A percentile compares a stretch with the other conserved stretches of the same genome.
Conservation (phyloP, 176 grass and related monocot species). For the Ensete glaucum region DNA sequence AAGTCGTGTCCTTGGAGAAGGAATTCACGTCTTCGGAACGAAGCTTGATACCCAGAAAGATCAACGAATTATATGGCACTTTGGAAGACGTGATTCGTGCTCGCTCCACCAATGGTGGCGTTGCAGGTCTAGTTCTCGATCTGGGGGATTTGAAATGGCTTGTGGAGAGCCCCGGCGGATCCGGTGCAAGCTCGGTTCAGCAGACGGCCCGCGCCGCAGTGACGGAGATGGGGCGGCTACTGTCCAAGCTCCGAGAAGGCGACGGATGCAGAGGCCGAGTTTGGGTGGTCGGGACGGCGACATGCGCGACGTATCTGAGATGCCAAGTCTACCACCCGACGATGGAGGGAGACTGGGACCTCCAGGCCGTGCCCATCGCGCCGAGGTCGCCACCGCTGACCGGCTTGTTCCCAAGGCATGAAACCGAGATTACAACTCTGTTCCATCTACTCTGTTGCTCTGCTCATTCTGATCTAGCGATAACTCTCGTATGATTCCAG, state of each 20-base stretch:
- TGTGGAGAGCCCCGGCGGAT: slow-evolving; percentile 7
- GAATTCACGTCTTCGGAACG: neutral
- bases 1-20: slow-evolving; percentile 20
- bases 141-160: slow-evolving; percentile 34
- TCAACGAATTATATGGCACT: slow-evolving; percentile 10
- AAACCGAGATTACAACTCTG: neutral
- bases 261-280: slow-evolving; percentile 15
- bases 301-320: slow-evolving; percentile 65
- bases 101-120: neutral
- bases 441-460: neutral
- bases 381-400: slow-evolving; percentile 13
- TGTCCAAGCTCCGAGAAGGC: slow-evolving; percentile 28
- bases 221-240: slow-evolving; percentile 58
- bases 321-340: slow-evolving; percentile 63
- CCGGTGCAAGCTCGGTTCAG: slow-evolving; percentile 6
- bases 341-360: slow-evolving; percentile 80
- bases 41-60: slow-evolving; percentile 14
- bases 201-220: slow-evolving; percentile 47
- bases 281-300: slow-evolving; percentile 64
- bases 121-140: neutral
- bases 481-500: slow-evolving; percentile 6
- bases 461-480: neutral
- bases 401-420: slow-evolving; percentile 40
- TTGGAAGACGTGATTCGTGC: neutral
- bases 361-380: slow-evolving; percentile 59